Conservation (phyloP, 1,284 basidiomycete species). For the Leccinum solheimii region DNA sequence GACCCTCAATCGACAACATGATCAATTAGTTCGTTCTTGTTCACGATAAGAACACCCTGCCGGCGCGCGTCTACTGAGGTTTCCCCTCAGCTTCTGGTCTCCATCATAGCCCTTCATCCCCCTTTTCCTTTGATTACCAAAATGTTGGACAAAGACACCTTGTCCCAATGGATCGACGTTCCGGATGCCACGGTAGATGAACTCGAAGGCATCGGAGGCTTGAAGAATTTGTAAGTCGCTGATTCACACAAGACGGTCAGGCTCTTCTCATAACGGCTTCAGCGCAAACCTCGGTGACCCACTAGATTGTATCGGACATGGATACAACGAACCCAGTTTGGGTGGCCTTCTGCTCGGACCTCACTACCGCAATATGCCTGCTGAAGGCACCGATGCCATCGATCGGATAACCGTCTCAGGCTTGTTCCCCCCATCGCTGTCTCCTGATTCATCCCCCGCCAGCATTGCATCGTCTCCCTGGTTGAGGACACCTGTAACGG, state of each 20-base stretch:
- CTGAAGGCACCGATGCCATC: not conserved
- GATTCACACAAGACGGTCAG: not conserved
- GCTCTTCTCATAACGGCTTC: constrained; percentile 20
- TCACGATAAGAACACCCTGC: constrained; percentile 33
- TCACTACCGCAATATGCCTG: not conserved
- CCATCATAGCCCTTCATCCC: not conserved
- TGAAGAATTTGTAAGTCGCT: constrained; percentile 27
- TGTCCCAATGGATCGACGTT: constrained; percentile 24
- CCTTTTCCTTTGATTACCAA: constrained; percentile 9
- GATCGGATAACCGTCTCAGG: not conserved
- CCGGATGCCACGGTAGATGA: constrained; percentile 15
- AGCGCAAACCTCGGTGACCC: constrained; percentile 12
- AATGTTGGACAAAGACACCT: constrained; percentile 11
- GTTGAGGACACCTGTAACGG: constrained; percentile 20
- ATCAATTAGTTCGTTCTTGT: constrained; percentile 26
- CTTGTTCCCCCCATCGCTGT: constrained; percentile 22
- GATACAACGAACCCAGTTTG: not conserved
- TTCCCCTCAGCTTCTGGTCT: not conserved
- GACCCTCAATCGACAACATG: constrained; percentile 38
- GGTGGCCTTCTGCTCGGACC: constrained; percentile 18
- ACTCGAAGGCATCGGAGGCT: constrained; percentile 24
- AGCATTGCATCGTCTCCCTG: constrained; percentile 30
- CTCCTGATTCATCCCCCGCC: constrained; percentile 30
- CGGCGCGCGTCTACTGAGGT: constrained; percentile 12
- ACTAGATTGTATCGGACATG: not conserved